Evolutionary conservation across 352 stramenopile genomes (phyloP).

Genomic region (Phytophthora cajani): DNA sequence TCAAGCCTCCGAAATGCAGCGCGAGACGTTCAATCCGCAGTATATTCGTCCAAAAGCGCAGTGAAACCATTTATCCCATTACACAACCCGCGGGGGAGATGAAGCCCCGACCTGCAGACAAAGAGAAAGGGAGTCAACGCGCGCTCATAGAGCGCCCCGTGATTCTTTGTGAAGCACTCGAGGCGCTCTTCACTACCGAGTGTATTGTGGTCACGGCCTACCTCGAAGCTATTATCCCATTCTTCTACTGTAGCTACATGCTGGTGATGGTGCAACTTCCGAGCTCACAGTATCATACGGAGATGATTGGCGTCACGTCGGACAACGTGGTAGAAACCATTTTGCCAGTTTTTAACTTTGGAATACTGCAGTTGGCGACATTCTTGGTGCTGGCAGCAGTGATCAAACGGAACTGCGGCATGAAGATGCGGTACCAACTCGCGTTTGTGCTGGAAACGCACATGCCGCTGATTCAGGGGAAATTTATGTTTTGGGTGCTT

Average conservation of each 20-base stretch:
- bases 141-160: not conserved
- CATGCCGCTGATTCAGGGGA: conserved; percentile 28
- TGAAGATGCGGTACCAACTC: conserved; percentile 34
- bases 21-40: not conserved
- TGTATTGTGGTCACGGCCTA: conserved; percentile 45
- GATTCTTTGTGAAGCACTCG: conserved; percentile 17
- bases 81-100: not conserved
- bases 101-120: not conserved
- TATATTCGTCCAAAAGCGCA: conserved; percentile 14
- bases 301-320: conserved; percentile 19
- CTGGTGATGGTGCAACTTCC: conserved; percentile 13
- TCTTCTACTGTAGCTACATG: conserved; percentile 37
- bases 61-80: conserved; percentile 6
- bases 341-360: conserved; percentile 29
- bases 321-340: conserved; percentile 11
- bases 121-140: not conserved
- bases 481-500: conserved; percentile 19
- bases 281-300: conserved; percentile 32
- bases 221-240: conserved; percentile 41
- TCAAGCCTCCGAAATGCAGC: not conserved
- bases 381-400: conserved; percentile 27
- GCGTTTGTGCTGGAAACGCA: conserved; percentile 47
- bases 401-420: conserved; percentile 28
- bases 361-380: conserved; percentile 27
- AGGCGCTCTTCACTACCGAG: conserved; percentile 37